Conservation (phyloP, 129 eudicot species). For the Saussurea involucrata region DNA sequence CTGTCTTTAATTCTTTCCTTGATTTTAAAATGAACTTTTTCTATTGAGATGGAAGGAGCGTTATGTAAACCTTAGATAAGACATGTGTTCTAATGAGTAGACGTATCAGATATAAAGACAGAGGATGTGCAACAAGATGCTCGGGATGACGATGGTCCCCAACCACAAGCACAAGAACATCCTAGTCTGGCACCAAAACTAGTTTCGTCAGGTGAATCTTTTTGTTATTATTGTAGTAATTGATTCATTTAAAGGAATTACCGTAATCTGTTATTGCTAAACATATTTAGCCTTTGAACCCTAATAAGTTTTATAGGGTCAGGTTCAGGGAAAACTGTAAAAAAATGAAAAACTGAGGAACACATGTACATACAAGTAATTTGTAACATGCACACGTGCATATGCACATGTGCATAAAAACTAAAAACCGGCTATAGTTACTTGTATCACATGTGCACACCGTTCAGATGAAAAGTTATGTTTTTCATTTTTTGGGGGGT, state of each 20-base stretch:
- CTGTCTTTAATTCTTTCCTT: not conserved
- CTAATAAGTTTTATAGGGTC: not conserved
- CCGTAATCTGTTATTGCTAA: not conserved
- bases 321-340: no score
- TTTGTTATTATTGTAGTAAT: not conserved
- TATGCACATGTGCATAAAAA: no score
- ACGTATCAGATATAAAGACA: constrained; percentile 23
- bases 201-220: constrained; percentile 25
- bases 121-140: constrained; percentile 29
- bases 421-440: no score
- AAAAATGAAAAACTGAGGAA: no score
- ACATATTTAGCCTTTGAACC: not conserved
- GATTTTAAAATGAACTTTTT: not conserved
- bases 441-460: no score
- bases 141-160: constrained; percentile 47
- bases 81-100: not conserved
- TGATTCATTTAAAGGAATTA: not conserved
- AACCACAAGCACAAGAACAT: constrained; percentile 36
- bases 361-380: no score
- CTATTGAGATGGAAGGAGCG: not conserved
- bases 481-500: no score
- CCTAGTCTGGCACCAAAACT: not conserved
- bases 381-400: no score
- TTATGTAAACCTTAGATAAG: not conserved
- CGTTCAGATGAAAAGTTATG: no score